Evolutionary conservation across 2,329 filamentous ascomycete species (phyloP), one percentile per base, ranked within the genome.

Genomic region (Cordyceps javanica): DNA sequence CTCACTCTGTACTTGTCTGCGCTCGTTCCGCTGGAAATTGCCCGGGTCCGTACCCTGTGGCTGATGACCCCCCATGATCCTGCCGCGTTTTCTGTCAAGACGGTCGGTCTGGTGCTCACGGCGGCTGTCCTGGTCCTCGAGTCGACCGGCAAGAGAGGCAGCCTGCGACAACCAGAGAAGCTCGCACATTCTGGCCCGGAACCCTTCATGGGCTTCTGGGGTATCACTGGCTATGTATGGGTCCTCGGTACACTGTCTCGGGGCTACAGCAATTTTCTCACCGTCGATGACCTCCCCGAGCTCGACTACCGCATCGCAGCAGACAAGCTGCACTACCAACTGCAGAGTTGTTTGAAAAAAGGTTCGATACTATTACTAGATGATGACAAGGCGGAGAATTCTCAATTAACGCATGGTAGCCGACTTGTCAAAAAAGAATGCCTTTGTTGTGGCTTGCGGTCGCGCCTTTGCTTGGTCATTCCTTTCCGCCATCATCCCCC

Each of bases 1-100:
- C 63, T 79, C 8, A 70, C 65, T 23, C 60, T 64, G 19, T 79
- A 73, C 57, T 62, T 79, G 10, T 38, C 14, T 65, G 72, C 41
- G 42, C 75, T n/a, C 70, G 72, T 9, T 56, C 73, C 79, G 2
- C 65, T 77, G 11, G 77, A 78, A 38, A 60, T 68, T 4, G 65
- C 71, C 0, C 72, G 73, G 56, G 64, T 67, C 0, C 67, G 76
- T 28, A 77, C 76, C 0, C 57, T 74, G 0, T 78, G 72, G 67
- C 60, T 63, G 30, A 60, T 59, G n/a, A n/a, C n/a, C 34, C 44
- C 41, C 49, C 58, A 5, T 42, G 61, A 9, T 30, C 55, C 3
- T 34, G 58, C 60, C 10, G 70, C 65, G 25, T 63, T 67, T 2
- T 61, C 64, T 14, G 50, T 74, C 0, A 69, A 70, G n/a, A 72